phyloP scores from a whole-genome alignment of 164 flowering plant species.

The Sedum album region DNA sequence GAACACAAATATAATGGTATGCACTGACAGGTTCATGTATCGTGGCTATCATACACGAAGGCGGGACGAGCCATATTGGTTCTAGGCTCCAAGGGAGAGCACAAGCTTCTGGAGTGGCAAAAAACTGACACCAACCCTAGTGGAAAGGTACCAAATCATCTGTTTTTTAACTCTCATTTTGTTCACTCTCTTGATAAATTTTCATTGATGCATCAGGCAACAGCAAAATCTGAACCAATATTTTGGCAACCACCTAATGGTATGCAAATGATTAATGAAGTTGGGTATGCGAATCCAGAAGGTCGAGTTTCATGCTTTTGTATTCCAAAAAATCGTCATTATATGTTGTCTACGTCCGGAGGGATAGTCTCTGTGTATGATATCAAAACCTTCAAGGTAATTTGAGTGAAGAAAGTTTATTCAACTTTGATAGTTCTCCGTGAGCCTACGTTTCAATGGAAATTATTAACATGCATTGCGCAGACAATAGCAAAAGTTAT shows the following conservation, averaged over 20 bases:
- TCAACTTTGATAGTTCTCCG: too few species aligned
- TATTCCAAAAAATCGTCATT: constrained; percentile 81
- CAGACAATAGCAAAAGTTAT: constrained; percentile 82
- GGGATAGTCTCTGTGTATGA: too few species aligned
- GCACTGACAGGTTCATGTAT: constrained; percentile 35
- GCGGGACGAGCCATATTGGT: constrained; percentile 71
- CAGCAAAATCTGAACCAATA: constrained; percentile 45
- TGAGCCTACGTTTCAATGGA: too few species aligned
- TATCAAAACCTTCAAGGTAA: constrained; percentile 91
- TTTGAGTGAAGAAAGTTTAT: too few species aligned
- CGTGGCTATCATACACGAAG: constrained; percentile 71
- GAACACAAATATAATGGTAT: background rate
- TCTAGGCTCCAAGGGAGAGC: constrained; percentile 72
- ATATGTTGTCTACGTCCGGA: too few species aligned
- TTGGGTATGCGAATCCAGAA: too few species aligned
- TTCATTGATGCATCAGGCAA: constrained; percentile 36
- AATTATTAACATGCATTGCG: background rate
- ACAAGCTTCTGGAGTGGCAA: constrained; percentile 94
- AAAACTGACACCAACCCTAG: constrained; percentile 41
- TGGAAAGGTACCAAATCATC: constrained; percentile 34
- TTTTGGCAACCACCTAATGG: constrained; percentile 73
- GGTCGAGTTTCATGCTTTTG: constrained; percentile 91
- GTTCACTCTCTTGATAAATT: background rate
- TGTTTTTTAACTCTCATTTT: background rate
- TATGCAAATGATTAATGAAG: constrained; percentile 68